phyloP scores from a whole-genome alignment of 2,329 filamentous ascomycete species.

The Fragosphaeria purpurea region DNA sequence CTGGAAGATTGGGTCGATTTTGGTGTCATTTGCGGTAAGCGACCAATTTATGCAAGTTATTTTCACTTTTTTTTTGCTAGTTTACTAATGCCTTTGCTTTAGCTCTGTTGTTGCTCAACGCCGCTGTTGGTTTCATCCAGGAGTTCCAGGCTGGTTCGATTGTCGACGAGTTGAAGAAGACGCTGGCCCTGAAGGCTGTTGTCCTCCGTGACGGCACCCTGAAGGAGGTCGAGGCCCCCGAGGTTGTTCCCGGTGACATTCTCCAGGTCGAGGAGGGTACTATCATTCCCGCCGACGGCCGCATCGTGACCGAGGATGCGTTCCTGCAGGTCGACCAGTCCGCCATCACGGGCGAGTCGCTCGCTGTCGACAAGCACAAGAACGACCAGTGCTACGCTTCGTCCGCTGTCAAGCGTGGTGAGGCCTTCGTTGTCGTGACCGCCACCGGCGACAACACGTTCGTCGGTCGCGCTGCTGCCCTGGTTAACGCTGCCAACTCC shows the following conservation, averaged over 20 bases:
- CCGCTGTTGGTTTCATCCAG: constrained; percentile 75
- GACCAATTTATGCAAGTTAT: not conserved
- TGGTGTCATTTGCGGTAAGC: constrained; percentile 67
- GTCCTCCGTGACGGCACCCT: constrained; percentile 73
- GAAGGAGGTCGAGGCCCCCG: constrained; percentile 69
- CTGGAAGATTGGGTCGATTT: constrained; percentile 88
- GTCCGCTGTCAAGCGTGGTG: constrained; percentile 82
- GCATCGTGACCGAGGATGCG: constrained; percentile 71
- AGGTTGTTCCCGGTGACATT: constrained; percentile 84
- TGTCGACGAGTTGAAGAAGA: constrained; percentile 81
- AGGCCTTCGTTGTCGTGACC: constrained; percentile 73
- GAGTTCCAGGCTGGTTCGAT: constrained; percentile 86
- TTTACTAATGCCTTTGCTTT: not conserved
- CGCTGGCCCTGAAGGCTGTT: constrained; percentile 67
- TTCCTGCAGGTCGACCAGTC: constrained; percentile 90
- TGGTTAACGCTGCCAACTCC: constrained; percentile 66
- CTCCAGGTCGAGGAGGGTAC: constrained; percentile 85
- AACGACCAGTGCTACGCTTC: constrained; percentile 75
- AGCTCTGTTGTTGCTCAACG: constrained; percentile 68
- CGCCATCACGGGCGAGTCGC: constrained; percentile 82
- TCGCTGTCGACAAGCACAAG: constrained; percentile 81
- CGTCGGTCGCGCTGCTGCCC: constrained; percentile 77
- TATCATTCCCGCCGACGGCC: constrained; percentile 82
- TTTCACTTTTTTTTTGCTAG: not conserved
- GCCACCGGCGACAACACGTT: constrained; percentile 84